Evolutionary conservation across 2,329 filamentous ascomycete species (phyloP).

Genomic region (Nigrograna mackinnonii): DNA sequence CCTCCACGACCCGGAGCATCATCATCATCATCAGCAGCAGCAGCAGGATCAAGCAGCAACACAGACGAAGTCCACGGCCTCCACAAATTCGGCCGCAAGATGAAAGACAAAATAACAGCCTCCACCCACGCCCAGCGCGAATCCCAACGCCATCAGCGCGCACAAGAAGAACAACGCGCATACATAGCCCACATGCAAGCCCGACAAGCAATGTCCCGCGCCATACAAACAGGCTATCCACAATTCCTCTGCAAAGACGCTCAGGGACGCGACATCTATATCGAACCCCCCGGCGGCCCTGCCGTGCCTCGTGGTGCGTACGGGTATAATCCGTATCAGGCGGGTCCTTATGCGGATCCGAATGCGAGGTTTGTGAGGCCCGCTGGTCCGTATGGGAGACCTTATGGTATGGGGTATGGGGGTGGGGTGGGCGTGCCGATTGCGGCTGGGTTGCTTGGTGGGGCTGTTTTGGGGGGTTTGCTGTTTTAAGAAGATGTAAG

Average conservation of each 20-base stretch:
- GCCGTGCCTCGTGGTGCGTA: slow-evolving; percentile 33
- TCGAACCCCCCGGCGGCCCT: slow-evolving; percentile 55
- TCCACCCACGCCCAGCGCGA: slow-evolving; percentile 61
- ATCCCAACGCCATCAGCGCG: slow-evolving; percentile 49
- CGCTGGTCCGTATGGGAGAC: slow-evolving; percentile 48
- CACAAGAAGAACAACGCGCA: slow-evolving; percentile 53
- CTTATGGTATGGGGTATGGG: slow-evolving; percentile 42
- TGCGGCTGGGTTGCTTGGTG: slow-evolving; percentile 38
- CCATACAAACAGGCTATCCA: slow-evolving; percentile 58
- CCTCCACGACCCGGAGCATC: slow-evolving; percentile 9
- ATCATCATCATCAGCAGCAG: background rate
- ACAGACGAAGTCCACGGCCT: slow-evolving; percentile 29
- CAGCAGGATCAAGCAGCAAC: slow-evolving; percentile 2
- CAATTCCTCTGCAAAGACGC: slow-evolving; percentile 59
- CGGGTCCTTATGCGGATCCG: slow-evolving; percentile 50
- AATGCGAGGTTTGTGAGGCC: slow-evolving; percentile 56
- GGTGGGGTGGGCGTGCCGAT: slow-evolving; percentile 40
- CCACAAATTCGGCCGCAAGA: slow-evolving; percentile 55
- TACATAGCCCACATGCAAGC: slow-evolving; percentile 57
- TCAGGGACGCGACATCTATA: slow-evolving; percentile 60
- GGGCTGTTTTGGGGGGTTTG: slow-evolving; percentile 35
- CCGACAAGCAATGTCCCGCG: slow-evolving; percentile 54
- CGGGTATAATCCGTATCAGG: slow-evolving; percentile 51
- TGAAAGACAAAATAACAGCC: slow-evolving; percentile 64
- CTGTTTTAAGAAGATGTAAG: slow-evolving; percentile 18